Evolutionary conservation across 2,329 filamentous ascomycete species (phyloP).

Genomic region (Graphiopsis chlorocephala): DNA sequence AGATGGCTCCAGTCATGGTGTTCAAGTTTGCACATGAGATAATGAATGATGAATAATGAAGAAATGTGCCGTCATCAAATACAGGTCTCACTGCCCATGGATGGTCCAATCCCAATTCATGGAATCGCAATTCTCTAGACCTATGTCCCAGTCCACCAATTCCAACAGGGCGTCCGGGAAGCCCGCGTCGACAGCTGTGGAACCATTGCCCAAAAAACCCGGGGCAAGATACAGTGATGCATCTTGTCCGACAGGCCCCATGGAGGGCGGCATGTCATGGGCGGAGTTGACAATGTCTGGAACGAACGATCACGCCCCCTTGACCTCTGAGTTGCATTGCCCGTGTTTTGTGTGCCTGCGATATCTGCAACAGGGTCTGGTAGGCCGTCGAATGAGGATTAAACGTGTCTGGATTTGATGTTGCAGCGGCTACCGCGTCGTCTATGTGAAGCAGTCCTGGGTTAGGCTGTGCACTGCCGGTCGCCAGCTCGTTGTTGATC

Average conservation of each 20-base stretch:
- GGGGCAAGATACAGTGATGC: slow-evolving; percentile 1
- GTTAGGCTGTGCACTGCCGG: slow-evolving; percentile 1
- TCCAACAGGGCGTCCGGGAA: slow-evolving; percentile 4
- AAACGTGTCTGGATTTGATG: slow-evolving; percentile 1
- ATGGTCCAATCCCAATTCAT: slow-evolving; percentile 2
- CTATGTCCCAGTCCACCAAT: background rate
- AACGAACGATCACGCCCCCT: slow-evolving; percentile 1
- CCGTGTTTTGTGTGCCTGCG: slow-evolving; percentile 1
- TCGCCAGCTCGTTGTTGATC: background rate
- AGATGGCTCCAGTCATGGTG: background rate
- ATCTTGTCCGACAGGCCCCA: background rate
- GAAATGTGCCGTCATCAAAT: background rate
- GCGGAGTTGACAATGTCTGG: background rate
- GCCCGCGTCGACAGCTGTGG: background rate
- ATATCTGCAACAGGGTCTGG: slow-evolving; percentile 3
- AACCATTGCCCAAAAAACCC: background rate
- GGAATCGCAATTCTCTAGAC: slow-evolving; percentile 3
- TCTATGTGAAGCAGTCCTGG: too few relatives aligned
- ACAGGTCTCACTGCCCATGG: background rate
- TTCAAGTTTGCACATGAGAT: background rate
- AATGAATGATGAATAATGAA: slow-evolving; percentile 7
- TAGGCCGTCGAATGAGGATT: slow-evolving; percentile 1
- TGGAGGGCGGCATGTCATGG: background rate
- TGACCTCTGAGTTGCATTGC: slow-evolving; percentile 4
- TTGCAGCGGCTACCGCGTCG: slow-evolving; percentile 2